Conservation (phyloP, 2,329 filamentous ascomycete species). For the Aspergillus caelatus region DNA sequence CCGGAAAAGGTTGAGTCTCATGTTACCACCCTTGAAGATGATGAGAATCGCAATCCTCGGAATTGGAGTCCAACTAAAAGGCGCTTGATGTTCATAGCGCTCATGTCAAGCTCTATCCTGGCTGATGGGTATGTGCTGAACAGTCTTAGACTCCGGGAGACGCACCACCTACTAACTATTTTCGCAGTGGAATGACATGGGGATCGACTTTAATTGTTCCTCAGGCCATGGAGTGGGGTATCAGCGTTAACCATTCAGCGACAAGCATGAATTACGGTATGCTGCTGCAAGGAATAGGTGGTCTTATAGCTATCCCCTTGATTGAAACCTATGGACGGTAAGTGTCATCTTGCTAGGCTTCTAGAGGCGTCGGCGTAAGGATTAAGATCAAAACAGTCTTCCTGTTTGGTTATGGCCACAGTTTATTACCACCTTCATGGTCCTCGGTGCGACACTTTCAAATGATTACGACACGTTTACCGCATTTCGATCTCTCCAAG, state of each 20-base stretch:
- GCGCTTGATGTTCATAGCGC: conserved; percentile 34
- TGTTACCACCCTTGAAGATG: neutral
- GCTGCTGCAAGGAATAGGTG: conserved; percentile 42
- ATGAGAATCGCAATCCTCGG: conserved; percentile 22
- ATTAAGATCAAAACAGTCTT: conserved; percentile 27
- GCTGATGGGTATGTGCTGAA: conserved; percentile 35
- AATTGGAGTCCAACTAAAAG: conserved; percentile 35
- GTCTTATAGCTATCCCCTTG: conserved; percentile 41
- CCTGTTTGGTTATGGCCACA: conserved; percentile 49
- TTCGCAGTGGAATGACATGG: conserved; percentile 41
- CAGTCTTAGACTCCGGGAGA: neutral
- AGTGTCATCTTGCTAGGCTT: conserved; percentile 14
- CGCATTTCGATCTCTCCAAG: conserved; percentile 41
- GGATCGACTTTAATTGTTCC: conserved; percentile 43
- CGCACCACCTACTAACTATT: neutral
- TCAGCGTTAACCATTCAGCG: conserved; percentile 35
- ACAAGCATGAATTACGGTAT: conserved; percentile 46
- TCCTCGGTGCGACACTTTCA: conserved; percentile 44
- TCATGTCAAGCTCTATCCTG: conserved; percentile 40
- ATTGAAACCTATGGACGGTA: conserved; percentile 46
- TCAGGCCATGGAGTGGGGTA: conserved; percentile 40
- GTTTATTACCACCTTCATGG: conserved; percentile 41
- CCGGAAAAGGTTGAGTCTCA: neutral
- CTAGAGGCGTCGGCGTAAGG: no score
- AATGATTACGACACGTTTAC: conserved; percentile 44